Base-by-base conservation (phyloP, 2,329 filamentous ascomycete species). In the Aspergillus carbonarius region DNA sequence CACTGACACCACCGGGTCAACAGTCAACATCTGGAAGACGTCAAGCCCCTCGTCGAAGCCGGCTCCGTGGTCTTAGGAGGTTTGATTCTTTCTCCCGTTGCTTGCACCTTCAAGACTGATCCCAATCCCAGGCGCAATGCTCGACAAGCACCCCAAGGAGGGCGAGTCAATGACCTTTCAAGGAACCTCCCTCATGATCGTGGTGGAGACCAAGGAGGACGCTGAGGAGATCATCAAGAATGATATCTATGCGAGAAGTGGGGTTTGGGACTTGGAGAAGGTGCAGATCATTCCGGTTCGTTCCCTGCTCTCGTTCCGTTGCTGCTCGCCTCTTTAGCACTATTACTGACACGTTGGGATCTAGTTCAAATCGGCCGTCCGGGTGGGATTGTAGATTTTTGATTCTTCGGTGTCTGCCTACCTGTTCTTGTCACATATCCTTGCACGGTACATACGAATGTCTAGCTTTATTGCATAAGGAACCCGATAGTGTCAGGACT, bases 251-350 rank as follows among this genome's bases (percentile, higher is more conserved):
- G 80, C 82, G 9, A 82, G 77, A 60, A 81, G 76, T 44, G 90
- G 87, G 0, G 92, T 96, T 8, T 96, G 92, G 92, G 91, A 96
- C 79, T 71, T 89, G 59, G 83, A 87, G 35, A 89, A 89, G 67
- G 85, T 72, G 62, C 67, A 77, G 68, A 73, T 80, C 58, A 73
- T 72, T 66, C 70, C 71, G 58, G 74, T 76, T 67, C 55, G 71
- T 39, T 40, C n/a, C n/a, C 49, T 48, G 18, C 44, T 55, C 37
- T n/a, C 40, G 20, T 32, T 5, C 44, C 5, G 58, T 6, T 49
- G 30, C 30, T 32, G 30, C 42, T 56, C 9, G 20, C 13, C 18
- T 20, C 30, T 55, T 56, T 42, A 13, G 39, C 18, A 42, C 17
- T 50, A 18, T 37, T 57, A 49, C 44, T 60, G 34, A 58, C 55